These are phyloP conservation scores for Ceratocystis ficicola DNA, from an alignment of 2,329 filamentous ascomycete genomes.

Conservation along the genomic window DNA sequence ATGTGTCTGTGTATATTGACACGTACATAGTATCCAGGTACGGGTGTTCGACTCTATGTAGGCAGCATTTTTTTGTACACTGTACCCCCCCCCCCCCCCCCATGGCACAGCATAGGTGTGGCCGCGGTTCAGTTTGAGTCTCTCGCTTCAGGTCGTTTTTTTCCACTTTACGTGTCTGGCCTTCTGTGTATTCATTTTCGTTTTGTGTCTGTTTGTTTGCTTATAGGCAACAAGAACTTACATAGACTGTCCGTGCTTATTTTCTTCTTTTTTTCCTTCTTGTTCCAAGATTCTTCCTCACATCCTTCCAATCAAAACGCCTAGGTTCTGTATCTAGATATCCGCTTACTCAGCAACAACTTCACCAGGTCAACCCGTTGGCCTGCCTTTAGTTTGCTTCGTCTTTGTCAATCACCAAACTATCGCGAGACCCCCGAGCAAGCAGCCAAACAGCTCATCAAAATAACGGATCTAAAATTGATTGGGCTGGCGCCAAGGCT, in stretches of 20 bases:
- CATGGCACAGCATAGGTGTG: neutral
- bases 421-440: neutral
- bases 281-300: neutral
- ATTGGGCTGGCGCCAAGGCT: neutral
- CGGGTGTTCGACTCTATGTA: neutral
- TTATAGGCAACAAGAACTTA: neutral
- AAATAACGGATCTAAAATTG: neutral
- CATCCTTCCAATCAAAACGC: neutral
- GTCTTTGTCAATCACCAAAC: no score
- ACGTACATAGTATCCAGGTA: neutral
- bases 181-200: neutral
- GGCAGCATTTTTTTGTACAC: neutral
- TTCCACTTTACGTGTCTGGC: constrained; percentile 8
- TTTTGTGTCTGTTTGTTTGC: neutral
- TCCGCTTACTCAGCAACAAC: no score
- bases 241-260: neutral
- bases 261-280: neutral
- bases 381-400: no score
- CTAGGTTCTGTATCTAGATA: no score
- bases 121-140: neutral
- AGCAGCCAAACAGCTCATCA: neutral
- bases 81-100: neutral
- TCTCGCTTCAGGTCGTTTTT: neutral
- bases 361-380: no score
- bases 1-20: neutral